A percentile compares a stretch with the other conserved stretches of the same genome.
phyloP scores from a whole-genome alignment of 371 early-diverging fungal species.

The Fennellomyces sp. region DNA sequence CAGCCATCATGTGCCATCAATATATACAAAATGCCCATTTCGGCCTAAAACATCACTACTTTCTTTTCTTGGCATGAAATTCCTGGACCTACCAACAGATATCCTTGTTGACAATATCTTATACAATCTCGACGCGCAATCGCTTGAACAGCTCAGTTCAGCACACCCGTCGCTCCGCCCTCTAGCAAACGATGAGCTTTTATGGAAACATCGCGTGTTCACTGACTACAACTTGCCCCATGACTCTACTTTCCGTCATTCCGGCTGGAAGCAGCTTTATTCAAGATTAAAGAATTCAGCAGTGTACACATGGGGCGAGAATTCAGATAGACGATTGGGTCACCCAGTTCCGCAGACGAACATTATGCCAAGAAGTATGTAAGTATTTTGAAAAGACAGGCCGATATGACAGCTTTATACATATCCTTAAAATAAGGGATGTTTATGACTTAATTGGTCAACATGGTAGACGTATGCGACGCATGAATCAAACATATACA shows the following conservation, averaged over 20 bases:
- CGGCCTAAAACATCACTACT: not conserved
- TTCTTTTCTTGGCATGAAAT: constrained; percentile 4
- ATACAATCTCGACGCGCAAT: constrained; percentile 19
- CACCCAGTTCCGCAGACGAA: not conserved
- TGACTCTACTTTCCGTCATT: constrained; percentile 32
- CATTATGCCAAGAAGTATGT: not conserved
- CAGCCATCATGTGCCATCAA: not conserved
- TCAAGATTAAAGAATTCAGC: constrained; percentile 24
- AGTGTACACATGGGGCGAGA: constrained; percentile 50
- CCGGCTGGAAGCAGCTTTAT: constrained; percentile 48
- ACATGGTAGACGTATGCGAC: not conserved
- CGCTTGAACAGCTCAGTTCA: constrained; percentile 20
- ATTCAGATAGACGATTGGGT: constrained; percentile 33
- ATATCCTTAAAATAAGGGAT: not conserved
- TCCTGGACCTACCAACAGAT: constrained; percentile 19
- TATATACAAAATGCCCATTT: not conserved
- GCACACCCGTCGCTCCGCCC: constrained; percentile 24
- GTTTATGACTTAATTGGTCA: not conserved
- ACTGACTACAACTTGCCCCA: constrained; percentile 30
- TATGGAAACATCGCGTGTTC: constrained; percentile 41
- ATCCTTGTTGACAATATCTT: constrained; percentile 29
- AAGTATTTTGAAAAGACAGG: not conserved
- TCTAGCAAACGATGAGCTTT: constrained; percentile 35
- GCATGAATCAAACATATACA: not conserved
- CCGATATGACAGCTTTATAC: not conserved